Percentiles rank a stretch among this genome's conserved stretches.
phyloP scores from a whole-genome alignment of 768 basidiomycete genomes.

The Amanita rubescens region DNA sequence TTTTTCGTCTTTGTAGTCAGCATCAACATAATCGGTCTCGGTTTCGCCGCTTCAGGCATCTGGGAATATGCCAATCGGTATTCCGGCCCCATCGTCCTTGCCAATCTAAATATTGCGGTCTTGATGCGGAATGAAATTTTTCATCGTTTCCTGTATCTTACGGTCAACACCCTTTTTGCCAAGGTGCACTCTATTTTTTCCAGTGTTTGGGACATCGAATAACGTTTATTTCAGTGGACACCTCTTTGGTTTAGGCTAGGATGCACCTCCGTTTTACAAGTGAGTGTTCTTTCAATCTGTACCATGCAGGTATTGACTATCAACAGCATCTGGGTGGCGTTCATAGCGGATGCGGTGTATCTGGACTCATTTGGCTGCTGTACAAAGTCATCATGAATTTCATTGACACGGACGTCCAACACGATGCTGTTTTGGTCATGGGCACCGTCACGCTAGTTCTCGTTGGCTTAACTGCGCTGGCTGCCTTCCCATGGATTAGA shows the following conservation, averaged over 20 bases:
- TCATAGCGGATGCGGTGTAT: conserved; percentile 68
- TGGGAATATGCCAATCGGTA: conserved; percentile 57
- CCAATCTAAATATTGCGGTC: conserved; percentile 64
- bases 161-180: conserved; percentile 63
- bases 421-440: conserved; percentile 50
- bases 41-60: conserved; percentile 53
- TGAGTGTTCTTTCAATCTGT: conserved; percentile 12
- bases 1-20: conserved; percentile 58
- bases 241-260: conserved; percentile 66
- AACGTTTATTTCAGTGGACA: conserved; percentile 44
- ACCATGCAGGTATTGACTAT: conserved; percentile 8
- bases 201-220: conserved; percentile 2
- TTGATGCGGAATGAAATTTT: conserved; percentile 76
- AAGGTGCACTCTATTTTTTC: conserved; percentile 36
- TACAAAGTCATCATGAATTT: conserved; percentile 55
- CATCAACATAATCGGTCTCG: conserved; percentile 57
- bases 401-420: conserved; percentile 38
- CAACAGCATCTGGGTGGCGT: conserved; percentile 70
- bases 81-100: conserved; percentile 61
- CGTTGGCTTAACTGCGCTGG: conserved; percentile 50
- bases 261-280: conserved; percentile 68
- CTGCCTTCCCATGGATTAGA: conserved; percentile 74
- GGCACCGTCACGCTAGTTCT: conserved; percentile 53
- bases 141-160: conserved; percentile 56
- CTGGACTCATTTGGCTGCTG: conserved; percentile 64